Base-by-base conservation (phyloP, 352 stramenopile genomes). In the Pythium phragmitis region DNA sequence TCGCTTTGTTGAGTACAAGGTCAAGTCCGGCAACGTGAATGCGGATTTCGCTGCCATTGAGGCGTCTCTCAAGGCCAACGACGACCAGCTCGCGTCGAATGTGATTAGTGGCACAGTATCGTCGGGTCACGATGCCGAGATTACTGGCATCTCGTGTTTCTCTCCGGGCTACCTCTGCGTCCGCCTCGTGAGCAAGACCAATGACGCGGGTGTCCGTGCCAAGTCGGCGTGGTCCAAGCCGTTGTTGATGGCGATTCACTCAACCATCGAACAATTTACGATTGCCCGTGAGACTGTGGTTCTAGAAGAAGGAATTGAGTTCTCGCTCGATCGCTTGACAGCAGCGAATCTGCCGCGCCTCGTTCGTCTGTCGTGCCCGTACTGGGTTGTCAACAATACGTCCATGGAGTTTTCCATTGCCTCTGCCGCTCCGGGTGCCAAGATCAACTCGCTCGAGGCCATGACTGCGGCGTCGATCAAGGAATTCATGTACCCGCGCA, bases 351-450 rank as follows among this genome's bases (percentile, higher is more conserved):
- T 83, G 49, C 87, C 87, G 51, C 85, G 87, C 3, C 73, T 96
- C 21, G 80, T 96, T 23, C 86, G 85, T 6, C 89, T 96, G 60
- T 94, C 79, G 34, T 89, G 72, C 56, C 81, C 83, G 6, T 94
- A 93, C 70, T 96, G 87, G 87, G 82, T 96, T 58, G 79, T 94
- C 28, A 89, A 94, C 73, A 91, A 89, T 53, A 91, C 87, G 0
- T 87, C 84, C 7, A 63, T 96, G 50, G 65, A 85, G 7, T 87
- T 96, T 60, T 61, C 59, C 19, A 75, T 87, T 7, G 80, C 81
- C 6, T 90, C 82, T 2, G 79, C 80, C 11, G 72, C 75, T 42
- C 71, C 74, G 59, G 79, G 81, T 7, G 80, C 74, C 1, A 91
- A 90, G 58, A 19, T 55, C 5, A 82, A 47, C 47, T 69, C 75